Conservation (phyloP, 2,329 filamentous ascomycete genomes). For the Truncatella angustata region DNA sequence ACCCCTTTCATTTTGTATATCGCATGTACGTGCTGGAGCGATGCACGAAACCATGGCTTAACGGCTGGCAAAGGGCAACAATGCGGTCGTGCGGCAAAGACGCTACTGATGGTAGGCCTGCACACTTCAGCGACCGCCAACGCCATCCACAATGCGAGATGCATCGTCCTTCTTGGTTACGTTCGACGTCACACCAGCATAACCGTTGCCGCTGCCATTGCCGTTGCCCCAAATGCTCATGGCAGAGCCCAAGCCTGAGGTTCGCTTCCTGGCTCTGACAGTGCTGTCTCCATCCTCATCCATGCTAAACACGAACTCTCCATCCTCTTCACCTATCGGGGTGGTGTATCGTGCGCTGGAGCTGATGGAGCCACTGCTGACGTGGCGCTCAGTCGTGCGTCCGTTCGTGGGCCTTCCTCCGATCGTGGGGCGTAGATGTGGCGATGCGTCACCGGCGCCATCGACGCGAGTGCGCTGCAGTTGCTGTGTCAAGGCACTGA, state of each 20-base stretch:
- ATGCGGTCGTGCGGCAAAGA: too few relatives aligned
- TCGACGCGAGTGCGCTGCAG: conserved; percentile 60
- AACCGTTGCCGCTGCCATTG: conserved; percentile 31
- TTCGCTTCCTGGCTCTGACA: conserved; percentile 46
- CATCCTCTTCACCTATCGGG: conserved; percentile 64
- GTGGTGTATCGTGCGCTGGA: conserved; percentile 61
- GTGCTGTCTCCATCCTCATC: conserved; percentile 55
- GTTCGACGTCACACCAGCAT: conserved; percentile 27
- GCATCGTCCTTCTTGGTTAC: conserved; percentile 26
- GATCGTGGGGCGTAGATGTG: conserved; percentile 50
- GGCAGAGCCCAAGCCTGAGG: conserved; percentile 37
- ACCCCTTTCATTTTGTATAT: too few relatives aligned
- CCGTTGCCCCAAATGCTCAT: conserved; percentile 27
- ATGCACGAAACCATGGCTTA: too few relatives aligned
- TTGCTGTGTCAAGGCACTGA: conserved; percentile 61
- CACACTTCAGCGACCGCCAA: conserved; percentile 24
- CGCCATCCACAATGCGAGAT: conserved; percentile 25
- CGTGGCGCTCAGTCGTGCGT: conserved; percentile 52
- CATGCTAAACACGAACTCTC: conserved; percentile 65
- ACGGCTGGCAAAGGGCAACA: too few relatives aligned
- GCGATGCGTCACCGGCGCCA: conserved; percentile 37
- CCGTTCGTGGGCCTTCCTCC: conserved; percentile 41
- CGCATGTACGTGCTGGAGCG: too few relatives aligned
- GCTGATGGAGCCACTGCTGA: conserved; percentile 58
- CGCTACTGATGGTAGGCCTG: too few relatives aligned